These are phyloP conservation scores for Bathelium albidoporum DNA, from an alignment of 495 filamentous ascomycete species.

Conservation along the genomic window DNA sequence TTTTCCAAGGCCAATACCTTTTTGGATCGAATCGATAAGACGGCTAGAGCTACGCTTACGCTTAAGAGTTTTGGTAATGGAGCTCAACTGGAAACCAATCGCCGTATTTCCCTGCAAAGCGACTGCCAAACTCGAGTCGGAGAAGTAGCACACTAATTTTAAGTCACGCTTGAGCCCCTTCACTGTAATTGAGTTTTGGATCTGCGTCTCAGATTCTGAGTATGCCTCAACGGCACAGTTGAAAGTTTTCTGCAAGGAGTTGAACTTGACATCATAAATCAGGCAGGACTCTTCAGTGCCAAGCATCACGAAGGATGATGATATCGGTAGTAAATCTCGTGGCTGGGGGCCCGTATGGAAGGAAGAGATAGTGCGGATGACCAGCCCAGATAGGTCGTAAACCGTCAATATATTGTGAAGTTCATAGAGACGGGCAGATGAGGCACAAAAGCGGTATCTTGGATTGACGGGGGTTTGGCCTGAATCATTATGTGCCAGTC, in stretches of 20 bases:
- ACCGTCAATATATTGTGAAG: conserved; percentile 37
- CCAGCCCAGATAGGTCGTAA: conserved; percentile 41
- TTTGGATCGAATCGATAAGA: conserved; percentile 27
- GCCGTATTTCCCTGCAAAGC: conserved; percentile 21
- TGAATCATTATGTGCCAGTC: background rate
- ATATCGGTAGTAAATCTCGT: conserved; percentile 11
- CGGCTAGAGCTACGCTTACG: conserved; percentile 7
- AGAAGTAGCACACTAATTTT: conserved; percentile 16
- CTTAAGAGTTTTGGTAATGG: conserved; percentile 14
- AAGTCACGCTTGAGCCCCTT: background rate
- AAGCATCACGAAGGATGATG: conserved; percentile 20
- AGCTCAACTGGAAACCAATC: conserved; percentile 24
- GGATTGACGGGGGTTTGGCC: conserved; percentile 4
- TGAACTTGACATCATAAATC: conserved; percentile 30
- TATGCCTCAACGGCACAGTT: background rate
- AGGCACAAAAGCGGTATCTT: conserved; percentile 43
- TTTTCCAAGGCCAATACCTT: conserved; percentile 15
- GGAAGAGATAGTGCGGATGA: conserved; percentile 37
- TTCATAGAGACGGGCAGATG: conserved; percentile 45
- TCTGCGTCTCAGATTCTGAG: conserved; percentile 4
- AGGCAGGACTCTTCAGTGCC: conserved; percentile 16
- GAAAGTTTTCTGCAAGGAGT: conserved; percentile 22
- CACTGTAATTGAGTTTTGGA: background rate
- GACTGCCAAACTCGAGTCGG: conserved; percentile 23
- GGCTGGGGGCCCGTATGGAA: background rate